Base-by-base conservation (phyloP, 306 rosid species). In the Vigna mungo region DNA sequence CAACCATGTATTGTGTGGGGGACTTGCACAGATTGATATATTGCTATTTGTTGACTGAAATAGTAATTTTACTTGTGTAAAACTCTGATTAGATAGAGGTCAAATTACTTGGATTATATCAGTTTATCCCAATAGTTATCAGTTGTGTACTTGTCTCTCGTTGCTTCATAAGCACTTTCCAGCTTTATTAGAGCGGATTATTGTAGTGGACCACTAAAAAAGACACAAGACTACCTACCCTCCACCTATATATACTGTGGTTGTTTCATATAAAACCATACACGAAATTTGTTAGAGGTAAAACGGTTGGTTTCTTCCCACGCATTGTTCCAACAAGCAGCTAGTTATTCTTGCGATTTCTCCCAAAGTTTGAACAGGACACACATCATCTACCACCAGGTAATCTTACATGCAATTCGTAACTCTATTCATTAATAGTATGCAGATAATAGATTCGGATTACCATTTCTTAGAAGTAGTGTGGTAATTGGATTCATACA, bases 271-370 rank as follows among this genome's bases (percentile, higher is more conserved):
- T 39, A 47, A 36, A 78, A 78, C 41, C 21, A 41, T 68, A 58
- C 62, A 69, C 3, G 21, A 34, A 68, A 18, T 18, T 56, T 53
- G 43, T 17, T 6, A 6, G 25, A 43, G 43, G 43, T 25, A 53
- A 71, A 18, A 66, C 20, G 53, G 52, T 15, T 12, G 66, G 12
- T 43, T 51, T 76, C 56, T 77, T 36, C 80, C 1, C 63, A 49
- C 37, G 6, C 32, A 39, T 59, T 66, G 8, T 25, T 64, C 67
- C 44, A 68, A 68, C 47, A n/a, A 67, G 48, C 58, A 67, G 69
- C 60, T 68, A 30, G 20, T 48, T 78, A 48, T 70, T 69, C 55
- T n/a, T 56, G 53, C 30, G 61, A 58, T 78, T 69, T 69, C 32
- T 53, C 54, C 71, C 20, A 5, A 20, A 32, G 44, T 18, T 68